Conservation (phyloP, 495 filamentous ascomycete genomes). For the Podospora conica region DNA sequence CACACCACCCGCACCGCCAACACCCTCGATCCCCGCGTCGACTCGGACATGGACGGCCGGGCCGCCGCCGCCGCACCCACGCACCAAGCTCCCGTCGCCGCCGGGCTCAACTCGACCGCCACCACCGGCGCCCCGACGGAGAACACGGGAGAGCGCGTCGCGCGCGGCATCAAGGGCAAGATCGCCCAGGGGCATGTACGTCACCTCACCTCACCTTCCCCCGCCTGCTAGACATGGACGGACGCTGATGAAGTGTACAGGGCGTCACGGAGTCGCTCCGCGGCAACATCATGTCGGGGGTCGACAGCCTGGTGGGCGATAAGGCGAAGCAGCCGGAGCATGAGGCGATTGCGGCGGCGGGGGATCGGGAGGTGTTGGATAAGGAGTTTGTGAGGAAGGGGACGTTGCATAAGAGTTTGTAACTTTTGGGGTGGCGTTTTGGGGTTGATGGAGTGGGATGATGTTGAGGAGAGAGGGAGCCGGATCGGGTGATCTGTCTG, state of each 20-base stretch:
- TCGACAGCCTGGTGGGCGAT: not conserved
- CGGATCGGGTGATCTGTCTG: too few species aligned
- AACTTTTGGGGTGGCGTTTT: not conserved
- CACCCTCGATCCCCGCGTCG: constrained; percentile 42
- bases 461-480: too few species aligned
- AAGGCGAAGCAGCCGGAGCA: constrained; percentile 1
- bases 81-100: not conserved
- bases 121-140: not conserved
- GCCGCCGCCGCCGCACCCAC: not conserved
- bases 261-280: constrained; percentile 4
- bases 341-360: not conserved
- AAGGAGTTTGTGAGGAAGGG: constrained; percentile 13
- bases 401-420: constrained; percentile 1
- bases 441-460: too few species aligned
- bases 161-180: not conserved
- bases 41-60: constrained; percentile 22
- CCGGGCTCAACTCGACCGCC: not conserved
- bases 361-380: constrained; percentile 6
- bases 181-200: constrained; percentile 1
- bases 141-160: constrained; percentile 1
- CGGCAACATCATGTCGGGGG: constrained; percentile 7
- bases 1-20: constrained; percentile 25
- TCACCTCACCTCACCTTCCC: not conserved
- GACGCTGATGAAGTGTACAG: not conserved
- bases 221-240: not conserved